Evolutionary conservation across 257 asterid species (phyloP), one percentile per base, ranked within the genome.

Genomic region (Salvia splendens): DNA sequence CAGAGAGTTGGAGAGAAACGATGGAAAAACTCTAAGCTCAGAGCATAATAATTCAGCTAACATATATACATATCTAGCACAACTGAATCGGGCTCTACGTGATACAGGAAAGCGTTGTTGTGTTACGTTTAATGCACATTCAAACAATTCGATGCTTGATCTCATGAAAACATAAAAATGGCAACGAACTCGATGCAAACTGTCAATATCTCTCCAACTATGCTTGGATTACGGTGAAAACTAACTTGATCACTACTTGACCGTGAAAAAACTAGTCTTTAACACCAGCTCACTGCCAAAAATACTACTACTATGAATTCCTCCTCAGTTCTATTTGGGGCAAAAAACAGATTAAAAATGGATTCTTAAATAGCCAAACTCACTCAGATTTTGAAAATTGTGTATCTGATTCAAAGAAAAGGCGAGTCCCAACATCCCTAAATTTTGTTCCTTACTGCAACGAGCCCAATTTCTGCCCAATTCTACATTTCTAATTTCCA

Each of bases 81-180:
- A 30, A 28, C 3, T 3, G 36, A 35, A 7, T 33, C 45, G 43
- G 50, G 49, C 4, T 45, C 35, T 6, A 54, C 9, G 4, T 35
- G 5, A 45, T 42, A 8, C 1, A 15, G 3, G 10, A 64, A 65
- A 5, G 28, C 3, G 3, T 5, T 55, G 3, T 8, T 2, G 20
- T 47, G n/a, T 40, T 14, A 8, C 5, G 11, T 5, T n/a, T 4
- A 40, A 40, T 36, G 24, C 56, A 49, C 15, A 20, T 20, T 28
- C 28, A 3, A 4, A 6, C n/a, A 55, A 45, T 40, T 2, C 12
- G 5, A 30, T 57, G 60, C 50, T 73, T 60, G 33, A 60, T 73
- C 78, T 7, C 7, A 59, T 20, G 50, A 16, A 54, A 42, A 35
- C 51, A 5, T 36, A 11, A 11, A 54, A 58, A 48, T 47, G 36